Evolutionary conservation across 768 basidiomycete genomes (phyloP).

Genomic region (Tricholoma sp.): DNA sequence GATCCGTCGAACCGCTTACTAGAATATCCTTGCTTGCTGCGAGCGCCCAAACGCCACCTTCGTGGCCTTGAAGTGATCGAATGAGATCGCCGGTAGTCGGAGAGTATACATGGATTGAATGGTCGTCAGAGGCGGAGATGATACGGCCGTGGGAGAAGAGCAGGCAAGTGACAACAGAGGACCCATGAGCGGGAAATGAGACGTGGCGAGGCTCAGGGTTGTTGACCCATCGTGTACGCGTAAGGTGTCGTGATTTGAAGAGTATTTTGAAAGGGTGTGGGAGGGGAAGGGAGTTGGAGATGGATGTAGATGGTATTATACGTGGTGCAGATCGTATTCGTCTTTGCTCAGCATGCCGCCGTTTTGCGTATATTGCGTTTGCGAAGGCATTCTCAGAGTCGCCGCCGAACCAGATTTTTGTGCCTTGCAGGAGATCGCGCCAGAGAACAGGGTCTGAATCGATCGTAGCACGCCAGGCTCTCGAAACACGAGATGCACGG

Average conservation of each 20-base stretch:
- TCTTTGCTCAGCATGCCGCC: slow-evolving; percentile 38
- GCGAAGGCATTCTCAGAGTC: slow-evolving; percentile 81
- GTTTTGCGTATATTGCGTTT: slow-evolving; percentile 58
- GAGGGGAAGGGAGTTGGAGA: slow-evolving; percentile 50
- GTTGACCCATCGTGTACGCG: slow-evolving; percentile 74
- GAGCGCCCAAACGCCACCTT: slow-evolving; percentile 97
- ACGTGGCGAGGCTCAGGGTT: slow-evolving; percentile 68
- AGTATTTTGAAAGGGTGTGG: slow-evolving; percentile 89
- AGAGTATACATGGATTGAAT: slow-evolving; percentile 92
- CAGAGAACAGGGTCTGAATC: slow-evolving; percentile 89
- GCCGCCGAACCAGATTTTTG: slow-evolving; percentile 86
- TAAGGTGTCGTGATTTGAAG: slow-evolving; percentile 86
- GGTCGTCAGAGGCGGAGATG: slow-evolving; percentile 96
- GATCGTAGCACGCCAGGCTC: slow-evolving; percentile 86
- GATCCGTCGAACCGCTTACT: slow-evolving; percentile 90
- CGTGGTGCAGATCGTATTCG: slow-evolving; percentile 5
- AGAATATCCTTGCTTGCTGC: slow-evolving; percentile 82
- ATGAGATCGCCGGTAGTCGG: slow-evolving; percentile 76
- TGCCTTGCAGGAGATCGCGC: slow-evolving; percentile 78
- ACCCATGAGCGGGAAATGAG: slow-evolving; percentile 84
- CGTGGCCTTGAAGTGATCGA: slow-evolving; percentile 79
- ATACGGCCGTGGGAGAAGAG: slow-evolving; percentile 93
- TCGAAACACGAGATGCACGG: slow-evolving; percentile 84
- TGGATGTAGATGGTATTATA: slow-evolving; percentile 3
- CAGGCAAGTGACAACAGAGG: slow-evolving; percentile 91